Evolutionary conservation across 306 rosid genomes (phyloP), one percentile per base, ranked within the genome.

Genomic region (Inga oerstediana): DNA sequence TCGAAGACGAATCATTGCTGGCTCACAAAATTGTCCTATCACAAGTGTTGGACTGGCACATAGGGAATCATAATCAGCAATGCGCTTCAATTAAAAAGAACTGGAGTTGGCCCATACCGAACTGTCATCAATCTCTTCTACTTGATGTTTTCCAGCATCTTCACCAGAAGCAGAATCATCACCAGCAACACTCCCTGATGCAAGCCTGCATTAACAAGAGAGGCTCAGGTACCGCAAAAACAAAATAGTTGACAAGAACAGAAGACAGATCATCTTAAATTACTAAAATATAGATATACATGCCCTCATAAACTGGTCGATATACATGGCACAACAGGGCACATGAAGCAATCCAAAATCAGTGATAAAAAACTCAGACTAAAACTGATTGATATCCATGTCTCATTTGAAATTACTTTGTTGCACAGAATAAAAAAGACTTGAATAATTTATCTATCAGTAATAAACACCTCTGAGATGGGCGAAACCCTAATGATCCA

Each of bases 401-500:
- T 77, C 80, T 3, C 32, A 37, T 44, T 74, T 65, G 44, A 46
- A 68, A 51, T 79, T 54, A 71, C 51, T 82, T 74, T 62, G 48
- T 37, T 71, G 49, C 59, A 83, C 32, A 72, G 76, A 81, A 79
- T 61, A 13, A 16, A 41, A 54, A 41, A 41, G 20, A 72, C 24
- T 41, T 56, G 49, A 81, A 62, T 65, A 68, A 67, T 34, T 79
- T 39, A 72, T 81, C 48, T 45, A 77, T 74, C 14, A 49, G 82
- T 56, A 85, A 86, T 75, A 73, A 61, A 74, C 72, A 96, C 98
- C 99, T 92, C 81, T 94, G 94, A 71, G 97, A 92, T 73, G 24
- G 51, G 81, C 93, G 97, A 86, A 96, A 88, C 62, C 96, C 97
- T 72, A 92, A 83, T 72, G 99, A 68, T 86, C 91, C 93, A 79